Base-by-base conservation (phyloP, 192 early-diverging fungal genomes). In the Backusella liffmaniae region DNA sequence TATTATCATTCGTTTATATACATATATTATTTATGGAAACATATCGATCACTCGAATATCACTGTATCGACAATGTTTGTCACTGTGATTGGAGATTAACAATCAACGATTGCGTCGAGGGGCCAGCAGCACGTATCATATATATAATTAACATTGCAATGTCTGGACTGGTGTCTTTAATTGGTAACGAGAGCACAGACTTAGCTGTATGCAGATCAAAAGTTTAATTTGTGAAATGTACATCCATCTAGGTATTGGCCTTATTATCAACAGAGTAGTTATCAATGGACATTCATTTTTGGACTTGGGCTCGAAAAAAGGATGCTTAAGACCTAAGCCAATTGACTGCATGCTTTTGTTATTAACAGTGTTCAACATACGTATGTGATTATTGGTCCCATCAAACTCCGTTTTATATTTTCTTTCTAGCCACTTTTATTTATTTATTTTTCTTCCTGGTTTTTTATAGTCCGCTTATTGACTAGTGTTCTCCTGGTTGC, bases 321-420 rank as follows among this genome's bases (percentile, higher is more conserved):
- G 78, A 7, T 56, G 73, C 29, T 71, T 79, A 26, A 73, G 78
- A 34, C 78, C 78, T 18, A 79, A 79, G n/a, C 78, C 78, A 51
- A 74, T 79, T 6, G 78, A 79, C 49, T 71, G 78, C 26, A 59
- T 79, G 21, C 21, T 79, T 18, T 51, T 73, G 1, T 46, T 74
- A 34, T 46, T 79, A 15, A 79, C 78, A 29, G 15, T 75, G 12
- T 79, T 72, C 41, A 79, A 74, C 32, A 51, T 73, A 62, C 66
- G 78, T 79, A 75, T 51, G 79, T 53, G 39, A 8, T 53, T 67
- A 35, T 39, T 35, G 29, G 56, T 5, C 23, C 26, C n/a, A 23
- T 23, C 46, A 67, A 9, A 67, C 29, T 29, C n/a, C 15, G 23
- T 44, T 21, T 18, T 39, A 32, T 39, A 5, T 62, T 37, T 34